phyloP scores from a whole-genome alignment of 23 red algal genomes.

The Porphyridium purpureum region DNA sequence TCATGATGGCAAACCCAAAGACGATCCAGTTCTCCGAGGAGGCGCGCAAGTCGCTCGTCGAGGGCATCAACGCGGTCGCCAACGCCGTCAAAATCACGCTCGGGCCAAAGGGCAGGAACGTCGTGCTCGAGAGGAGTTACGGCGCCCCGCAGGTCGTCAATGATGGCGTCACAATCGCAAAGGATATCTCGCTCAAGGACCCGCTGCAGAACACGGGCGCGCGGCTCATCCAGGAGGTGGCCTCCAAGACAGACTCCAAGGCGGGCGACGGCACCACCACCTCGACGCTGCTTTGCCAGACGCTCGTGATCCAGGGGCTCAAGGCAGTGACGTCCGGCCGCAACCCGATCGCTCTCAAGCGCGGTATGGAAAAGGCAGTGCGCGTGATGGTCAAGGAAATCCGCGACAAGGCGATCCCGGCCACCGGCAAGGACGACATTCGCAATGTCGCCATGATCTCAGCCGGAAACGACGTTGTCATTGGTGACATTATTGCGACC shows the following conservation, averaged over 20 bases:
- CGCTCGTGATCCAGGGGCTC: slow-evolving; percentile 86
- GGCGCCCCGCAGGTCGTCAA: slow-evolving; percentile 85
- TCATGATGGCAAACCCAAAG: slow-evolving; percentile 58
- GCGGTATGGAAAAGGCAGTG: slow-evolving; percentile 83
- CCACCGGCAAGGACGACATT: slow-evolving; percentile 79
- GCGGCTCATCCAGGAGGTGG: slow-evolving; percentile 84
- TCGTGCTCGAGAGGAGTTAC: slow-evolving; percentile 78
- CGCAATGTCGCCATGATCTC: slow-evolving; percentile 87
- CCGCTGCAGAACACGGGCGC: slow-evolving; percentile 91
- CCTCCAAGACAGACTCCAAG: slow-evolving; percentile 92
- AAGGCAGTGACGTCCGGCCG: slow-evolving; percentile 60
- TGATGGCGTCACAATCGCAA: slow-evolving; percentile 95
- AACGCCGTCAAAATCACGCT: slow-evolving; percentile 98
- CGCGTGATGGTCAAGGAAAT: slow-evolving; percentile 45
- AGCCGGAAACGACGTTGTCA: slow-evolving; percentile 67
- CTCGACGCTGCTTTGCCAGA: slow-evolving; percentile 79
- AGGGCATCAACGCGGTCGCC: slow-evolving; percentile 92
- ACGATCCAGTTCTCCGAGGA: slow-evolving; percentile 77
- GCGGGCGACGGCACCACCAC: slow-evolving; percentile 98
- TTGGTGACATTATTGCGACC: slow-evolving; percentile 87
- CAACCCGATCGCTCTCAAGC: slow-evolving; percentile 80
- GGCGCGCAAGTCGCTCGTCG: slow-evolving; percentile 34
- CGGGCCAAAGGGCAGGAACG: slow-evolving; percentile 88
- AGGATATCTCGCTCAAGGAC: slow-evolving; percentile 67
- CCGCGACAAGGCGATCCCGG: slow-evolving; percentile 23